Conservation (phyloP, 257 asterid species). For the Scutellaria galericulata region DNA sequence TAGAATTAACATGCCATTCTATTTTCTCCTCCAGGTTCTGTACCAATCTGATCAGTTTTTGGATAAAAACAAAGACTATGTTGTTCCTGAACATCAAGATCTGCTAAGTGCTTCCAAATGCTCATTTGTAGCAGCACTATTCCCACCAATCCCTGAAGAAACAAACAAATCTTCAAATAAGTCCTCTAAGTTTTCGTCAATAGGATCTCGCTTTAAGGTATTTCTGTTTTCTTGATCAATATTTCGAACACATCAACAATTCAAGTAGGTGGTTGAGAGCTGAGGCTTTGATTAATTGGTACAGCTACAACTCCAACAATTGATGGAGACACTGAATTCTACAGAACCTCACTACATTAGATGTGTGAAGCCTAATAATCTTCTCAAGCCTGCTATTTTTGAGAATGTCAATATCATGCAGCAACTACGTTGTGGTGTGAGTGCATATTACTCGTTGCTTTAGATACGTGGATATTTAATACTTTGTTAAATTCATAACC, state of each 20-base stretch:
- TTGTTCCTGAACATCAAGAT: conserved; percentile 97
- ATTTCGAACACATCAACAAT: conserved; percentile 17
- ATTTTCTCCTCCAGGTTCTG: conserved; percentile 66
- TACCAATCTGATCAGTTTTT: conserved; percentile 93
- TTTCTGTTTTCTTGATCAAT: conserved; percentile 10
- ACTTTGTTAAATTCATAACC: neutral
- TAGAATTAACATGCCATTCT: conserved; percentile 29
- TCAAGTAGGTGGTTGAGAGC: conserved; percentile 22
- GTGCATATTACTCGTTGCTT: conserved; percentile 45
- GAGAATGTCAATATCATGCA: conserved; percentile 91
- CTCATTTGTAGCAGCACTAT: conserved; percentile 80
- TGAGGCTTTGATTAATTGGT: conserved; percentile 43
- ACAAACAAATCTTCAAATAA: conserved; percentile 77
- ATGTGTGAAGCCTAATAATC: conserved; percentile 98
- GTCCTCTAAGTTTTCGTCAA: conserved; percentile 95
- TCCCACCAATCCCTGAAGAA: conserved; percentile 87
- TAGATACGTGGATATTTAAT: conserved; percentile 14
- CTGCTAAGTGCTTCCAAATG: conserved; percentile 78
- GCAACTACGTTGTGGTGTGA: conserved; percentile 98
- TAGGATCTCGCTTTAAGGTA: conserved; percentile 97
- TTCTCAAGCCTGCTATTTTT: conserved; percentile 87
- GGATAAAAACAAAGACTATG: conserved; percentile 97
- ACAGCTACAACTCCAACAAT: conserved; percentile 92
- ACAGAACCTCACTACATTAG: conserved; percentile 98
- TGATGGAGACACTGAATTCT: conserved; percentile 96